Evolutionary conservation across 805 yeast species (phyloP), one percentile per base, ranked within the genome.

Genomic region (Lachancea thermotolerans): DNA sequence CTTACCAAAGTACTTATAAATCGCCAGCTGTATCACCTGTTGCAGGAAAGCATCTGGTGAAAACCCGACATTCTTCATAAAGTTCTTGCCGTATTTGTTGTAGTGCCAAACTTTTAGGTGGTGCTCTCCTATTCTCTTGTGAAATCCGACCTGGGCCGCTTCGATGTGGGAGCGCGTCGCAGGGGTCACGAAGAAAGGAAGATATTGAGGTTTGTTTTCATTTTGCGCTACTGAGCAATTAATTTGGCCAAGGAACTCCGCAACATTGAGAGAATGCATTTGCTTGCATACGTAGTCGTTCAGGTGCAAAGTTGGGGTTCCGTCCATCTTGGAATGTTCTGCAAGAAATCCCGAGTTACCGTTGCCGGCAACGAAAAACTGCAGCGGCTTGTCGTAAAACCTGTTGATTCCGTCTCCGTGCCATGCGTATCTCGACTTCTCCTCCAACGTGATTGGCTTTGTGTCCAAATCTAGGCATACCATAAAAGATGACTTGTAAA

Each of bases 301-400:
- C 69, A 91, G 70, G 52, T 88, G 81, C 58, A 87, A 79, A 28
- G 96, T 91, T 60, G 97, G 95, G 9, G 96, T 87, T 50, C 98
- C 99, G 66, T 91, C 99, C 98, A 91, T 91, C 72, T 79, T 85
- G 17, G 97, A 88, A 71, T 91, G 99, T 71, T 91, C 99, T 50
- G 95, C 97, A 60, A 89, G 68, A 70, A 90, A 91, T 0, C 97
- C 98, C 7, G 96, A 86, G 51, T 80, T 74, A 48, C 93, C 96
- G 65, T 88, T 89, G 50, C 78, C 81, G 48, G 85, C 71, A 44
- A 91, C 79, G 55, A 89, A 76, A 64, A 87, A 81, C 71, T 91
- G 93, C 49, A 85, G 70, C 3, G 96, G 91, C 72, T 91, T 91
- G 72, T 91, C 98, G 65, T 77, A 91, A 72, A 76, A 91, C 58